Evolutionary conservation across 768 basidiomycete genomes (phyloP).

Genomic region (Piloderma croceum): DNA sequence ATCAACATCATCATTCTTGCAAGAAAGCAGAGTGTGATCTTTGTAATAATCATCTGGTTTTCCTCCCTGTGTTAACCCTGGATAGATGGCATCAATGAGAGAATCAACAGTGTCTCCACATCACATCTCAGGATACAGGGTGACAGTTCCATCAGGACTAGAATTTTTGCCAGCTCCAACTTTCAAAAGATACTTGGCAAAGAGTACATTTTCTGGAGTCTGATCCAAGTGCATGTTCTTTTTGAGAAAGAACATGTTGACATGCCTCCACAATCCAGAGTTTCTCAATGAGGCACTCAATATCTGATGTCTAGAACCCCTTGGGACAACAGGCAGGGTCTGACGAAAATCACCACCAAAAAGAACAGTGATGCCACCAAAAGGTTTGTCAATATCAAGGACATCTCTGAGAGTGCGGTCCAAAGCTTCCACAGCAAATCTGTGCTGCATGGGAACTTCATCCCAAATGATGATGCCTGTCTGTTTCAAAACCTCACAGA

Average conservation of each 20-base stretch:
- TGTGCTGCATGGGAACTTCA: conserved; percentile 28
- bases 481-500: no score
- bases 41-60: conserved; percentile 30
- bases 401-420: conserved; percentile 25
- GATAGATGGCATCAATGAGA: conserved; percentile 14
- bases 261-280: conserved; percentile 31
- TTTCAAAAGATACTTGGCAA: conserved; percentile 28
- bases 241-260: conserved; percentile 22
- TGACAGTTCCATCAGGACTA: conserved; percentile 9
- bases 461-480: no score
- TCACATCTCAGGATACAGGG: conserved; percentile 25
- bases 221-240: conserved; percentile 34
- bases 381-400: conserved; percentile 14
- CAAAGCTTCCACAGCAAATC: conserved; percentile 24
- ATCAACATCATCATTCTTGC: conserved; percentile 30
- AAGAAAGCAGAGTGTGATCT: conserved; percentile 29
- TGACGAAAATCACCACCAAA: conserved; percentile 40
- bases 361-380: conserved; percentile 30
- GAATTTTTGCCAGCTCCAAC: conserved; percentile 21
- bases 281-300: conserved; percentile 27
- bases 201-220: conserved; percentile 20
- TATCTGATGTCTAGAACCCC: conserved; percentile 31
- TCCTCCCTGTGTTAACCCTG: conserved; percentile 5
- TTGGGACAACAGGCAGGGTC: conserved; percentile 32
- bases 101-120: conserved; percentile 4